Evolutionary conservation across 2,329 filamentous ascomycete genomes (phyloP).

Genomic region (Helotiales sp.): DNA sequence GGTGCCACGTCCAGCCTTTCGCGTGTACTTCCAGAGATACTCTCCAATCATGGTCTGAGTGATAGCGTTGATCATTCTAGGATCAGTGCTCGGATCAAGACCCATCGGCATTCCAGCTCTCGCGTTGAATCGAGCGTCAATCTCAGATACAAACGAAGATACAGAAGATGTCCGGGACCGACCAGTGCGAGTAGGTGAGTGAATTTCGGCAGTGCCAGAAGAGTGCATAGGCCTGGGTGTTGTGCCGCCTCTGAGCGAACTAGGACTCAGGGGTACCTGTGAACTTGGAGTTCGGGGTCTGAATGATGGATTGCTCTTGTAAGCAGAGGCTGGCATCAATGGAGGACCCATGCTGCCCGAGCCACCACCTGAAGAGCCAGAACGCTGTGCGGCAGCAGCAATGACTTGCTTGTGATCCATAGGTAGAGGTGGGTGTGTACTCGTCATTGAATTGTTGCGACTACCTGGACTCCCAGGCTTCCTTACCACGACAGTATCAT

Average conservation of each 20-base stretch:
- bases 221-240: constrained; percentile 51
- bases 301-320: constrained; percentile 39
- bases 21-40: constrained; percentile 98
- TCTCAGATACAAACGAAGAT: constrained; percentile 91
- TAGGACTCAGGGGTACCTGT: constrained; percentile 44
- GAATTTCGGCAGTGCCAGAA: constrained; percentile 50
- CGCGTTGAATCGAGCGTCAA: constrained; percentile 88
- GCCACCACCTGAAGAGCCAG: constrained; percentile 44
- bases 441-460: constrained; percentile 47
- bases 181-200: constrained; percentile 46
- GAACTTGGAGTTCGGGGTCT: constrained; percentile 64
- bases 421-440: constrained; percentile 70
- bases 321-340: constrained; percentile 74
- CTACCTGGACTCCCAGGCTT: constrained; percentile 77
- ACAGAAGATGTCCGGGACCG: constrained; percentile 77
- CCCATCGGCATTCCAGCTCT: constrained; percentile 58
- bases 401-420: constrained; percentile 82
- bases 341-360: constrained; percentile 76
- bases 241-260: constrained; percentile 53
- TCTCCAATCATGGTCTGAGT: constrained; percentile 99
- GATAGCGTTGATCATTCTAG: constrained; percentile 97
- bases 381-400: constrained; percentile 69
- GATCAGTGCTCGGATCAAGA: constrained; percentile 76
- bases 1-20: constrained; percentile 85
- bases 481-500: constrained; percentile 40